Evolutionary conservation across 192 early-diverging fungal genomes (phyloP).

Genomic region (Dissophora ornata): DNA sequence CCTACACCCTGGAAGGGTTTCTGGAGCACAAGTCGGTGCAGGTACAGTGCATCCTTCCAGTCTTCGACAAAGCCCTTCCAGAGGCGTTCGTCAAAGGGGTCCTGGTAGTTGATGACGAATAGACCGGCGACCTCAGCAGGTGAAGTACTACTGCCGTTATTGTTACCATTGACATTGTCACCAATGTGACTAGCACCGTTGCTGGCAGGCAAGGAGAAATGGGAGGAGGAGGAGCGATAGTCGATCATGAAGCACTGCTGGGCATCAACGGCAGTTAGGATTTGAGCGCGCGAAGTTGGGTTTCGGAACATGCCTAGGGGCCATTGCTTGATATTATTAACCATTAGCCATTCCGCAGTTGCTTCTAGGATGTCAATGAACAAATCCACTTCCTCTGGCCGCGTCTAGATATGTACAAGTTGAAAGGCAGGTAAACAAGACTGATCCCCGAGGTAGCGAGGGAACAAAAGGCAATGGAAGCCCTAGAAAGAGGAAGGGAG

Average conservation of each 20-base stretch:
- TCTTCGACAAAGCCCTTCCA: slow-evolving; percentile 17
- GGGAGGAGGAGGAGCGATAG: neutral
- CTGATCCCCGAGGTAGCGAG: too few species aligned
- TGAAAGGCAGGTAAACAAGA: neutral
- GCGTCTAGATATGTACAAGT: slow-evolving; percentile 5
- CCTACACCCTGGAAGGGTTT: slow-evolving; percentile 28
- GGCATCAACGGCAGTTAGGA: slow-evolving; percentile 12
- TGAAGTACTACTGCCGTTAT: neutral
- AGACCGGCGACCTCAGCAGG: slow-evolving; percentile 14
- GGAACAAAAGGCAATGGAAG: neutral
- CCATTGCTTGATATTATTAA: slow-evolving; percentile 41
- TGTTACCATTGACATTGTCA: neutral
- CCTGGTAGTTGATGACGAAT: slow-evolving; percentile 29
- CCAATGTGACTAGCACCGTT: too few species aligned
- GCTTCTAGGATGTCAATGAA: slow-evolving; percentile 33
- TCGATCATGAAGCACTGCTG: slow-evolving; percentile 29
- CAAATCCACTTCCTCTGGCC: slow-evolving; percentile 13
- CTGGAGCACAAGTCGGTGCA: slow-evolving; percentile 32
- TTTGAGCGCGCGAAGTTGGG: neutral
- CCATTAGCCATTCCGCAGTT: slow-evolving; percentile 3
- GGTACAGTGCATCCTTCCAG: slow-evolving; percentile 42
- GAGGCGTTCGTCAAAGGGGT: slow-evolving; percentile 27
- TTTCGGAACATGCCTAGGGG: slow-evolving; percentile 25
- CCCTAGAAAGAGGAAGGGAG: too few species aligned
- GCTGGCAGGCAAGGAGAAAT: too few species aligned